Evolutionary conservation across 768 basidiomycete species (phyloP), one percentile per base, ranked within the genome.

Genomic region (Macrolepiota dolichaula): DNA sequence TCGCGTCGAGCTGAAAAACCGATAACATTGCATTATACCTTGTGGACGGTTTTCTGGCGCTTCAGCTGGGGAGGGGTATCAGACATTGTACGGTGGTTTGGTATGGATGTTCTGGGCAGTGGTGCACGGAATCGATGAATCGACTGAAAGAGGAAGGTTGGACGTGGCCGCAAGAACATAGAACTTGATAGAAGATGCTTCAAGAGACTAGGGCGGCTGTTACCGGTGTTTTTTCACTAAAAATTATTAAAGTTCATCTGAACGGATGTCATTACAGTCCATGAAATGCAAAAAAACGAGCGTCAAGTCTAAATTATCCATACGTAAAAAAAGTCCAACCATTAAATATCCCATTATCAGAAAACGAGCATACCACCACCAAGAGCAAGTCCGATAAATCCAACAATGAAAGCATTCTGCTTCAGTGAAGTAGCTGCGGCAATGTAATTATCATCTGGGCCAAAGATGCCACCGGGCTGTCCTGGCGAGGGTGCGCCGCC

Each of bases 361-460:
- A 81, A 67, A 35, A 79, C 69, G 57, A 81, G 70, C 67, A 86
- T 64, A 29, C 70, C 78, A 3, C 81, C 85, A 32, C 82, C 84
- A 22, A 85, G 70, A 11, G 77, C 70, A n/a, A 80, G 68, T 4
- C 77, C 82, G n/a, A 75, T 74, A 4, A 80, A 47, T 6, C 77
- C 73, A 15, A 83, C 75, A 44, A 82, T 59, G 13, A 81, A 62
- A 4, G 78, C 73, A 62, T 81, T 83, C 64, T 73, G 68, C 42
- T 76, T 76, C 40, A 86, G 75, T 1, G 77, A 72, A 2, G 74
- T 66, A 6, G 84, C 89, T 12, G 78, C 81, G 29, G 86, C 81
- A 63, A 85, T 85, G 73, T 85, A 91, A 55, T 77, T 71, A 67
- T 92, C 89, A 51, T 79, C 77, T 51, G 89, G 89, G n/a, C 89